Base-by-base conservation (phyloP, 352 stramenopile species). In the Phytophthora hibernalis region DNA sequence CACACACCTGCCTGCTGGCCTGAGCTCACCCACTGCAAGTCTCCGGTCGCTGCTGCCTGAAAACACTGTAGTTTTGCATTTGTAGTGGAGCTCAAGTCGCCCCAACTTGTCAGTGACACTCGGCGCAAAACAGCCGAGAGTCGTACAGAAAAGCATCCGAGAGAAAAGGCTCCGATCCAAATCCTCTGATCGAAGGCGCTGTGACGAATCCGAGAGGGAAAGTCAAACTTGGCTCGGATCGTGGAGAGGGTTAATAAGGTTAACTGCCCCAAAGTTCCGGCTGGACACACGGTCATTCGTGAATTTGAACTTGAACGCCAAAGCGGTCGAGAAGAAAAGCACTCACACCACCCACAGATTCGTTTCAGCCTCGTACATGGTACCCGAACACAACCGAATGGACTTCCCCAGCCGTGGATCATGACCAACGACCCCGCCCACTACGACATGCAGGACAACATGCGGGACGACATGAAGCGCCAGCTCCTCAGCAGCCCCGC, bases 131-230 rank as follows among this genome's bases (percentile, higher is more conserved):
- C 61, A 72, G 70, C 70, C 51, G 61, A 65, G 54, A n/a, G n/a
- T n/a, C n/a, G n/a, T 18, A 22, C 57, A 70, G 53, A 72, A 71
- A 71, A 70, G 63, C 33, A 54, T 44, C 40, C 21, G 18, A 12
- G 38, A 58, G 54, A 72, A 75, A 68, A 65, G 54, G 59, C 70
- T 37, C 37, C 45, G 52, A 76, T 62, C 70, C 64, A 68, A 74
- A 77, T 74, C 70, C 55, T 67, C 43, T 63, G 55, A 74, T 72
- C 51, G 33, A 77, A 62, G 40, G 52, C 59, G 69, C 64, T 74
- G 70, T 74, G 70, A 77, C 65, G 69, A 77, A 77, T 73, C 51
- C 65, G 33, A 26, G 38, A 50, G 57, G 69, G 64, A 77, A 67
- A 73, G 70, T 68, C 60, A 71, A 61, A 54, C 49, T 52, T 69